Percentiles rank a stretch among this genome's conserved stretches.
Evolutionary conservation across 257 asterid genomes (phyloP).

Genomic region (Thymus mandschuricus): DNA sequence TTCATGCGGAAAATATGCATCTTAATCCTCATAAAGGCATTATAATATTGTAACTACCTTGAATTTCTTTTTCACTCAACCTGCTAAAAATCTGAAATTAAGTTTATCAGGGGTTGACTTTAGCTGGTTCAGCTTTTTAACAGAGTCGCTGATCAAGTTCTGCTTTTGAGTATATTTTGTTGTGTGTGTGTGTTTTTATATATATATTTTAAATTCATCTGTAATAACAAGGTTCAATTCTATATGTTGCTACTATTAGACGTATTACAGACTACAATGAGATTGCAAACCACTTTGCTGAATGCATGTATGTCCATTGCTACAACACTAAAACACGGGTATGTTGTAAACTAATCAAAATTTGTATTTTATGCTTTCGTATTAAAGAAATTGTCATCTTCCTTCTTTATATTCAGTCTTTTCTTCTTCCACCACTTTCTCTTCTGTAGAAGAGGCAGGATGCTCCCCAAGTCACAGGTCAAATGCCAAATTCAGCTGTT

Average conservation of each 20-base stretch:
- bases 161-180: conserved; percentile 17
- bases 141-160: conserved; percentile 3
- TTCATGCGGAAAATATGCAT: not conserved
- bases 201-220: not conserved
- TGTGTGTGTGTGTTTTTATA: conserved; percentile 6
- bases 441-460: conserved; percentile 57
- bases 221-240: conserved; percentile 16
- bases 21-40: not conserved
- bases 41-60: not conserved
- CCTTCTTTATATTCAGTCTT: conserved; percentile 17
- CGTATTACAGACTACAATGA: conserved; percentile 78
- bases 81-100: not conserved
- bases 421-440: conserved; percentile 10
- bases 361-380: conserved; percentile 4
- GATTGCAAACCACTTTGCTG: conserved; percentile 85
- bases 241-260: conserved; percentile 51
- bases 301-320: conserved; percentile 79
- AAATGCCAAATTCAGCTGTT: conserved; percentile 1
- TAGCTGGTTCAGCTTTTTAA: not conserved
- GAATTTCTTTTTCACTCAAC: not conserved
- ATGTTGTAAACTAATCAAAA: conserved; percentile 32
- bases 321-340: conserved; percentile 75
- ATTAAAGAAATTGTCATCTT: conserved; percentile 9
- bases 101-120: not conserved
- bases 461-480: conserved; percentile 33